These are phyloP conservation scores for Candida lessepsii DNA, from an alignment of 805 yeast species.

Conservation along the genomic window DNA sequence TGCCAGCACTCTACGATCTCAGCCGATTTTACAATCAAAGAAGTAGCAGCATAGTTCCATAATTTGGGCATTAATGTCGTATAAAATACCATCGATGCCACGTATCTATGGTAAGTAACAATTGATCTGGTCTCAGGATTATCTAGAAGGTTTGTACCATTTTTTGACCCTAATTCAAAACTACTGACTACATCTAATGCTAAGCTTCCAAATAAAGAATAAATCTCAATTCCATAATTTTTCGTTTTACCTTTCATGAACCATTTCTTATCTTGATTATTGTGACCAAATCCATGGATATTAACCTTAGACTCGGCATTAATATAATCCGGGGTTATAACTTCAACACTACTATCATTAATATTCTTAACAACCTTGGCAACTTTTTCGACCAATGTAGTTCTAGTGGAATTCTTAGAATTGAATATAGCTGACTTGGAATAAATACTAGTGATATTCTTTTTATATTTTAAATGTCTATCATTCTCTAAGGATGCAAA, in stretches of 20 bases:
- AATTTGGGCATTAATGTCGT: conserved; percentile 56
- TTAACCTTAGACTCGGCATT: conserved; percentile 33
- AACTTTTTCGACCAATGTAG: conserved; percentile 26
- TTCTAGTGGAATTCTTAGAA: conserved; percentile 27
- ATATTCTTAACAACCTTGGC: conserved; percentile 27
- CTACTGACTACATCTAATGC: conserved; percentile 71
- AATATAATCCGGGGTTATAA: conserved; percentile 30
- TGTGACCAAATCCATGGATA: conserved; percentile 35
- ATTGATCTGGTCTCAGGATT: conserved; percentile 40
- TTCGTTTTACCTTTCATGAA: conserved; percentile 17
- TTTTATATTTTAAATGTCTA: conserved; percentile 43
- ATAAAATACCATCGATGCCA: conserved; percentile 64
- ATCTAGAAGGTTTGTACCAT: conserved; percentile 45
- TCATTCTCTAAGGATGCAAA: conserved; percentile 53
- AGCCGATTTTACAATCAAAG: conserved; percentile 37
- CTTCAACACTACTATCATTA: conserved; percentile 28
- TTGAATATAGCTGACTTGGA: conserved; percentile 34
- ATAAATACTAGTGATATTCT: conserved; percentile 31
- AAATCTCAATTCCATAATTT: conserved; percentile 51
- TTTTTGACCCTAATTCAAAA: conserved; percentile 54
- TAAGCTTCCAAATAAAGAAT: conserved; percentile 61
- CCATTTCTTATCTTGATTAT: conserved; percentile 26
- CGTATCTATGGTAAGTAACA: conserved; percentile 44
- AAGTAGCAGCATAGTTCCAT: conserved; percentile 50
- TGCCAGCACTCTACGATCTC: conserved; percentile 48